Evolutionary conservation across 768 basidiomycete genomes (phyloP), one percentile per base, ranked within the genome.

Genomic region (Lentinus tigrinus): DNA sequence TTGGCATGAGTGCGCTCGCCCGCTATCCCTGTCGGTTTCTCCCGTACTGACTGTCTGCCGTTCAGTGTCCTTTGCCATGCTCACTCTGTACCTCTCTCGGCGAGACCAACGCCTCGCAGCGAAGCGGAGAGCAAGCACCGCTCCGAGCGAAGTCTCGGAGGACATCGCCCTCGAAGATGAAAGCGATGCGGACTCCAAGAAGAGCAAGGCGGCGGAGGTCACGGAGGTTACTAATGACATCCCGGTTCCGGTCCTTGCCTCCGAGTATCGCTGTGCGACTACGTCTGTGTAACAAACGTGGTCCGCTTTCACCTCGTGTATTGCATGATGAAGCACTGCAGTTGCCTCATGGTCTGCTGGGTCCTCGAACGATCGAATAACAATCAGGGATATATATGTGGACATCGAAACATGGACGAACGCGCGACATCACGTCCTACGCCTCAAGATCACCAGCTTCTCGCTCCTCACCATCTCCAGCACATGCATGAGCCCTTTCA

Each of bases 1-100:
- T 70, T 36, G 59, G 52, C 1, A 69, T 74, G 69, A 70, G 73
- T 74, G 43, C 31, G 71, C 61, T 24, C 26, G 9, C 23, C 17
- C 16, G 9, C 9, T 23, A 23, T 44, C 28, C 21, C 9, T 17
- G 28, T 53, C 3, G n/a, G 19, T 31, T 14, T 43, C 16, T 19
- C 19, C 4, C 0, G 23, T 17, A 4, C 16, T 24, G n/a, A 5
- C 46, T n/a, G 1, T 16, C 14, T 3, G 28, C 1, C 46, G 17
- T 2, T 13, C 51, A 73, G 71, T 73, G 48, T 62, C 34, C 36
- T 67, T 70, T 38, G 70, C 70, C 14, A 57, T 73, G 48, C 14
- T 61, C 1, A 68, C 69, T 3, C 52, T 64, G 5, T 64, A 55
- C 48, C 57, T 73, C 21, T 65, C 66, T 46, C 62, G 61, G 5